A percentile compares a stretch with the other conserved stretches of the same genome.
phyloP scores from a whole-genome alignment of 768 basidiomycete species.

The Tubosaeta brunneosetosa region DNA sequence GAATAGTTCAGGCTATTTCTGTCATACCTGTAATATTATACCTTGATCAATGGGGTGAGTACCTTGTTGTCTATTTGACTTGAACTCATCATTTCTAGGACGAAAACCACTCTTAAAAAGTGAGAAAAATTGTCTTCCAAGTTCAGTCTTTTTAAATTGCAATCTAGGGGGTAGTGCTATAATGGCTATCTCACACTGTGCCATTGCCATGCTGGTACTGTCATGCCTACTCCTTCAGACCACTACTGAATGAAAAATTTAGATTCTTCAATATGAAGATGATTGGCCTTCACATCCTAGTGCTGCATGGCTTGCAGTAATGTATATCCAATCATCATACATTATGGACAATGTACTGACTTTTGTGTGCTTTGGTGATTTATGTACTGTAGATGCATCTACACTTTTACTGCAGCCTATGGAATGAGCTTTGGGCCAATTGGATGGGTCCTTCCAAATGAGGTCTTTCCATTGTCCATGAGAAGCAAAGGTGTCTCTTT shows the following conservation, averaged over 20 bases:
- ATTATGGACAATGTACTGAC: not conserved
- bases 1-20: slow-evolving; percentile 71
- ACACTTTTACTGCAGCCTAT: slow-evolving; percentile 72
- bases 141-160: not conserved
- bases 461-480: slow-evolving; percentile 77
- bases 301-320: slow-evolving; percentile 69
- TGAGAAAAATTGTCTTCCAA: slow-evolving; percentile 11
- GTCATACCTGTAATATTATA: slow-evolving; percentile 69
- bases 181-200: slow-evolving; percentile 63
- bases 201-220: slow-evolving; percentile 59
- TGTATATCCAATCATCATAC: slow-evolving; percentile 35
- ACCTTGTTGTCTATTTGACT: not conserved
- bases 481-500: slow-evolving; percentile 79
- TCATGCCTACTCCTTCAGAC: not conserved
- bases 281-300: slow-evolving; percentile 55
- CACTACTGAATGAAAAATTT: not conserved
- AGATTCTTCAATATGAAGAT: slow-evolving; percentile 47
- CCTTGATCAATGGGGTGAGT: slow-evolving; percentile 60
- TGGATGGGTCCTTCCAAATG: slow-evolving; percentile 79
- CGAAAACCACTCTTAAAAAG: slow-evolving; percentile 60
- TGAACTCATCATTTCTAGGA: slow-evolving; percentile 35
- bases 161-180: slow-evolving; percentile 48
- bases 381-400: slow-evolving; percentile 46
- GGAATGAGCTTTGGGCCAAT: slow-evolving; percentile 76
- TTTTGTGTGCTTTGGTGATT: not conserved